Base-by-base conservation (phyloP, 2,329 filamentous ascomycete genomes). In the Plectosphaerella plurivora region DNA sequence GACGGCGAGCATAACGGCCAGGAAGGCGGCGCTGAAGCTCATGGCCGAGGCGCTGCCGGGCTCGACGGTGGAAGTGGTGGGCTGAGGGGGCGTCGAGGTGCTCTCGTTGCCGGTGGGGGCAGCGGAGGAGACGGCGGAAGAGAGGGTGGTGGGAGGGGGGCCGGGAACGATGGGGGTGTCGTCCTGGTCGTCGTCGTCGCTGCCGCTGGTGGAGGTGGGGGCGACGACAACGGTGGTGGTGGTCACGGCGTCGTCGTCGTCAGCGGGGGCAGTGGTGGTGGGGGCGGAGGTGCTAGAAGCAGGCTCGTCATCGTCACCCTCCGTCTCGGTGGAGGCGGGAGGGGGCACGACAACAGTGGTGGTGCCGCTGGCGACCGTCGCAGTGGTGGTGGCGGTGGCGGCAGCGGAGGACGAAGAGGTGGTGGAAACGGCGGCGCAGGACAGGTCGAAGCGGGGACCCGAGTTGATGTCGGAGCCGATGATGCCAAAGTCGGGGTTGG, bases 401-500 rank as follows among this genome's bases (percentile, higher is more conserved):
- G 55, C 46, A 2, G 55, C 53, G 41, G 41, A 18, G n/a, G n/a
- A 18, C 10, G 41, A 18, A 3, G 59, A 56, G 7, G 63, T 61
- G 5, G 59, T 59, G 11, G 61, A 53, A 6, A 63, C 28, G 37
- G 51, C 48, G 10, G 55, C 66, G 73, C 84, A 89, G 45, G 78
- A 79, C 51, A 88, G 78, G 63, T 88, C 81, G 64, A 78, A 88
- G 35, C 86, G 70, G 22, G 85, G 83, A 46, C 71, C 80, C 55
- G 70, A 73, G 60, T 69, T 72, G 57, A 85, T 66, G 45, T 72
- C 66, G 51, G 72, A 72, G 56, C 82, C 82, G 51, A 89, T 73
- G 59, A 93, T 73, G 52, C 88, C 88, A 61, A 92, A 93, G 65
- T 80, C 84, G 42, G 87, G 86, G 70, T 74, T 81, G 35, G 86